Conservation (phyloP, 2,329 filamentous ascomycete species). For the Emergomyces orientalis region DNA sequence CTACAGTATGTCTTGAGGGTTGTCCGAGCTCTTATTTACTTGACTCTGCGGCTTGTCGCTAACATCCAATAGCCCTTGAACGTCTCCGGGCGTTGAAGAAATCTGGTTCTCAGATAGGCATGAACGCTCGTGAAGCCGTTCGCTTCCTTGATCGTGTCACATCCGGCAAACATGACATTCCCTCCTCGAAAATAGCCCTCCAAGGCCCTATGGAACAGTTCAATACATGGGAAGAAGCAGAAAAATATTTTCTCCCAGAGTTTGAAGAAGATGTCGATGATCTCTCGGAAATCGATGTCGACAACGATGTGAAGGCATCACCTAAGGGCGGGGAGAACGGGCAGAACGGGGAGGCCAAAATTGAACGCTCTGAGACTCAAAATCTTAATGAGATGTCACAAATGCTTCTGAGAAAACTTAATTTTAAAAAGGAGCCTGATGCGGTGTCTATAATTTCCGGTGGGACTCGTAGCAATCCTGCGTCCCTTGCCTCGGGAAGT, state of each 20-base stretch:
- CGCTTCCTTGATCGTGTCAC: conserved; percentile 44
- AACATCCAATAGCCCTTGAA: conserved; percentile 32
- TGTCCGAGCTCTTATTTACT: not conserved
- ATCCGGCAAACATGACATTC: conserved; percentile 37
- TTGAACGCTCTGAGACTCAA: conserved; percentile 8
- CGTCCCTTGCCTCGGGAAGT: conserved; percentile 37
- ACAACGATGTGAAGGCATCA: conserved; percentile 9
- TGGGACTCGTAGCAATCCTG: conserved; percentile 35
- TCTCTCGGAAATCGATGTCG: conserved; percentile 9
- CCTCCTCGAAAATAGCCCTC: conserved; percentile 36
- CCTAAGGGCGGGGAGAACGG: conserved; percentile 8
- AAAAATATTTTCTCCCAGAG: conserved; percentile 38
- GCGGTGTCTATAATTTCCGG: conserved; percentile 33
- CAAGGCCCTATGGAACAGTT: conserved; percentile 44
- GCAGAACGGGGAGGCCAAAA: conserved; percentile 6
- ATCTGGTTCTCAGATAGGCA: conserved; percentile 38
- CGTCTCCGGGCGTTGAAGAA: conserved; percentile 39
- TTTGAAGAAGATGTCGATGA: conserved; percentile 31
- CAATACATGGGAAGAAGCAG: conserved; percentile 38
- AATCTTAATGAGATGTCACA: conserved; percentile 36
- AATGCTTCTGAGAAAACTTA: conserved; percentile 40
- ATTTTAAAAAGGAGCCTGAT: conserved; percentile 37
- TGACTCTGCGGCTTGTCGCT: conserved; percentile 8
- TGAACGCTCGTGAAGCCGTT: conserved; percentile 44
- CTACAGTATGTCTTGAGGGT: conserved; percentile 36